A percentile compares a stretch with the other conserved stretches of the same genome.
phyloP scores from a whole-genome alignment of 2,329 filamentous ascomycete species.

The Epichloe coenophiala region DNA sequence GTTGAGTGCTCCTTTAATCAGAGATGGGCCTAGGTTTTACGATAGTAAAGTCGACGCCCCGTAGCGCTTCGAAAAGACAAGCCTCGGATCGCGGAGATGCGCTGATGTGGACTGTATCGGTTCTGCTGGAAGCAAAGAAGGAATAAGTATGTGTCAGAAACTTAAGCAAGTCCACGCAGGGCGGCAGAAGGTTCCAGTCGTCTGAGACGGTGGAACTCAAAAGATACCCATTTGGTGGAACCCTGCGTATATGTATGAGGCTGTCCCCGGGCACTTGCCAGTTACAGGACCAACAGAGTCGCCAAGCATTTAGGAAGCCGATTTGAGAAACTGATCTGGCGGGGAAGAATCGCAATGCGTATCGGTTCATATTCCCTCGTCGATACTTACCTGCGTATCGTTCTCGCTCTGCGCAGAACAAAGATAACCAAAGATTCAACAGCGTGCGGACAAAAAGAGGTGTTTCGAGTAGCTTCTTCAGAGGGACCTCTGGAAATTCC shows the following conservation, averaged over 20 bases:
- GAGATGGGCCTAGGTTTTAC: not conserved
- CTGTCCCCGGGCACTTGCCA: not conserved
- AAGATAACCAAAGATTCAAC: not conserved
- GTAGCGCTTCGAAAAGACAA: not conserved
- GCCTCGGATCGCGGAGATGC: not conserved
- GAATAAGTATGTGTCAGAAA: not conserved
- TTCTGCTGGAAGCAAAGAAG: not conserved
- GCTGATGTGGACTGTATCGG: not conserved
- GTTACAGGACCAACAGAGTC: not conserved
- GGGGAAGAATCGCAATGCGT: not conserved
- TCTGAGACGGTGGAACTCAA: not conserved
- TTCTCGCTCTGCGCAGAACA: not conserved
- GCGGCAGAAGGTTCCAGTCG: not conserved
- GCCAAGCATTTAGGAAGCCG: not conserved
- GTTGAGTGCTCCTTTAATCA: slow-evolving; percentile 3
- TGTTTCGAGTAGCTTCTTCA: not conserved
- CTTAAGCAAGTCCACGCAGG: not conserved
- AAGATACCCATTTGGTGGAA: not conserved
- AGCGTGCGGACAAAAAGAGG: not conserved
- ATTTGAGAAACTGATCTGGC: not conserved
- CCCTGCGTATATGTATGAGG: not conserved
- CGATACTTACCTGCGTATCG: not conserved
- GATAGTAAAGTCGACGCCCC: slow-evolving; percentile 3
- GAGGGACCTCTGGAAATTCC: not conserved
- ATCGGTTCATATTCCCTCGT: not conserved